Evolutionary conservation across 2,329 filamentous ascomycete species (phyloP), one percentile per base, ranked within the genome.

Genomic region (Fusarium pseudocircinatum): DNA sequence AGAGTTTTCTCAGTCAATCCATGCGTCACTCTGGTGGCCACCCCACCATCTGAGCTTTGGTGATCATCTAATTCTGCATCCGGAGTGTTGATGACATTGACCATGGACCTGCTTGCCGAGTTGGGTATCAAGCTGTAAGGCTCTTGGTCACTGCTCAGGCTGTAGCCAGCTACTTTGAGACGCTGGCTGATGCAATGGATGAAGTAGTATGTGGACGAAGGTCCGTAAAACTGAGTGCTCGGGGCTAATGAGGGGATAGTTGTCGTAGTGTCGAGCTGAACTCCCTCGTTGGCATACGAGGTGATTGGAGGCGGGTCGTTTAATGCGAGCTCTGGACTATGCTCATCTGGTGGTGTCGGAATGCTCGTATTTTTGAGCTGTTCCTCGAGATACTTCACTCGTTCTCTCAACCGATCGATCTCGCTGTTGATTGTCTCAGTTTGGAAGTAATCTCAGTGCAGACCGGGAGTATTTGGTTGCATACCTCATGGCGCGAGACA

Each of bases 261-360:
- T 1, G 8, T n/a, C 1, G 24, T 3, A 4, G 20, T 30, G 0
- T 56, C 24, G 20, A 56, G n/a, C 10, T 56, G 59, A 28, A 61
- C 49, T 37, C 59, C 59, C 5, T 56, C 16, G 0, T 20, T 26
- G 3, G 15, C 8, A 7, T 28, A 20, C 1, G 9, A 9, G 20
- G 6, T 7, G 4, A 4, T 43, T 7, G 6, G 10, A 7, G n/a
- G 9, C 1, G 18, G 9, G 1, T 1, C 13, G 14, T 30, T 15
- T 1, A 5, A n/a, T 13, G 3, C 1, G 13, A 13, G 8, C 0
- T 12, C 18, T 0, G 24, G 26, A 2, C 1, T 15, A 7, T 24
- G 2, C 1, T 30, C n/a, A 5, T 20, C 16, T 3, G 13, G 24
- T 1, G 59, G n/a, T 2, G 30, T 26, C 4, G 26, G 30, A 5